Base-by-base conservation (phyloP, 2,329 filamentous ascomycete genomes). In the Coccinonectria pachysandricola region DNA sequence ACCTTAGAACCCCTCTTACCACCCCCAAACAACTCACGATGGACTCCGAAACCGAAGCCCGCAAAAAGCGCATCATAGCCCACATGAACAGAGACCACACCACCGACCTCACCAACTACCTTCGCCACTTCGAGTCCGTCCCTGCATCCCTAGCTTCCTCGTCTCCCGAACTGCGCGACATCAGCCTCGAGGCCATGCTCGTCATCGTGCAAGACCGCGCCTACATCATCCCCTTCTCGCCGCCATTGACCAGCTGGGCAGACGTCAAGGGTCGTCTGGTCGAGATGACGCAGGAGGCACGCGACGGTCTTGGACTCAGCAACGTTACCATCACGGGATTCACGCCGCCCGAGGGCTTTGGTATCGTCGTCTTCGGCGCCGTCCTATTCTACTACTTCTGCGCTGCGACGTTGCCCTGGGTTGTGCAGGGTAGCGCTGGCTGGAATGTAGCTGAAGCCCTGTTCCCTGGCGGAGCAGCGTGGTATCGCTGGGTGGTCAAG, bases 51-150 rank as follows among this genome's bases (percentile, higher is more conserved):
- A 49, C 53, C 12, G 43, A 43, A 24, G 44, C 42, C 18, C 40
- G 47, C 31, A 54, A 49, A 23, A 39, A 42, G 19, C 54, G 57
- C 40, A 60, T 62, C 52, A 71, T 88, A 48, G 64, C 64, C 17
- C 87, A 95, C 62, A 91, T 95, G 83, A 94, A 95, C 59, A 62
- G 63, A 21, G 80, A 88, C 54, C 88, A 94, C 58, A 61, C 67
- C 26, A 68, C 73, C 42, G 83, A 84, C 31, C 73, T 94, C 25
- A 60, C 70, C 31, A 68, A 79, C 48, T 93, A 87, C 56, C 71
- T 92, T n/a, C 75, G 75, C 37, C 71, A 85, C 53, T 85, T 75
- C 60, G 64, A 61, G 49, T 53, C 62, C 10, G 60, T 83, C 22
- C 68, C 75, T 10, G 46, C 65, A 6, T 53, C 58, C 33, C 57